Base-by-base conservation (phyloP, 345 rosid species). In the Hibiscus mutabilis region DNA sequence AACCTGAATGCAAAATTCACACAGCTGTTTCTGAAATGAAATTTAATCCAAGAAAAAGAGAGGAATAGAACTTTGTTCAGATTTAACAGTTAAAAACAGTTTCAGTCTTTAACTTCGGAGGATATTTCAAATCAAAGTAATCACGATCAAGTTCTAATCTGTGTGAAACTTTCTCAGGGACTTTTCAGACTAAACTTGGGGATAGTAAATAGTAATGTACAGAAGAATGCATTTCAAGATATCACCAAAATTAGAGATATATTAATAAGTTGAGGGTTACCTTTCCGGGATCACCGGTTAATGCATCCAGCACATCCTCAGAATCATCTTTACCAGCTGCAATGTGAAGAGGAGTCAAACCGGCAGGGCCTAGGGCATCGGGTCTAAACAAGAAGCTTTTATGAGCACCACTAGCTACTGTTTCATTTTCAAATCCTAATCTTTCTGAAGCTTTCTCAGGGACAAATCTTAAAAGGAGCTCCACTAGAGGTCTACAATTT, bases 271-370 rank as follows among this genome's bases (percentile, higher is more conserved):
- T 25, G 27, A 25, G 27, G 27, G 27, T 25, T 78, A 95, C 98
- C 99, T 81, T 88, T 80, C 85, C 85, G 57, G 97, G 97, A 78
- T 92, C 99, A 75, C 87, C 84, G 22, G 89, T 91, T 70, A 96
- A 79, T 57, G 97, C 90, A 67, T 92, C 95, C 73, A 96, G 75
- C 56, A 92, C 87, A 66, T 85, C 93, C 83, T 96, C 97, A 13
- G 99, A 92, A 73, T 88, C 94, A 81, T 96, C 99, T 89, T 88
- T 96, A 69, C 99, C 99, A 0, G 99, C 99, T 61, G 97, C 99
- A 74, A 92, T 89, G 83, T 96, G 99, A 69, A 92, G 96, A 81
- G 99, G 98, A 21, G 99, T 96, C 87, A 92, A 84, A 80, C 99
- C 96, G 16, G 85, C 96, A 59, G 98, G 97, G 72, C 99, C 99